phyloP scores from a whole-genome alignment of 495 filamentous ascomycete genomes.

The Pseudomonodictys pantanalensis region DNA sequence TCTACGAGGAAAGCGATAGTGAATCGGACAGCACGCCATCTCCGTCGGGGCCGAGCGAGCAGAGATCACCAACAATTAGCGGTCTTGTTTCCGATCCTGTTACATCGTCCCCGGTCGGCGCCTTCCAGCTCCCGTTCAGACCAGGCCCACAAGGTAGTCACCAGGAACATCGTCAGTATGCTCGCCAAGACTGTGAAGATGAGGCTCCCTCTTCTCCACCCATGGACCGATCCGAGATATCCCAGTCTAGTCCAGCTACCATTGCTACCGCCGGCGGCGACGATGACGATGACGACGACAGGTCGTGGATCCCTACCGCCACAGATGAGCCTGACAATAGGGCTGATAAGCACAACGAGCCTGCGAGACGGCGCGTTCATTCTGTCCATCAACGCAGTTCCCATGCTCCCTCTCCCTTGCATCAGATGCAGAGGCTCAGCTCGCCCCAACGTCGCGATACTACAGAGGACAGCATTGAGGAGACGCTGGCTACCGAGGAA shows the following conservation, averaged over 20 bases:
- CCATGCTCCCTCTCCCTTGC: conserved; percentile 12
- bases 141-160: neutral
- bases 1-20: neutral
- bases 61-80: neutral
- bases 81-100: neutral
- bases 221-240: too few relatives aligned
- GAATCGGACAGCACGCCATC: neutral
- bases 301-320: neutral
- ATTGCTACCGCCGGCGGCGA: too few relatives aligned
- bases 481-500: neutral
- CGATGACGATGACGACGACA: too few relatives aligned
- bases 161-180: neutral
- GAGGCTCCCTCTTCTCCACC: conserved; percentile 12
- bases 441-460: neutral
- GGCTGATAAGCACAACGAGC: neutral
- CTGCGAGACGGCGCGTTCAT: neutral
- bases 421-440: conserved; percentile 8
- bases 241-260: too few relatives aligned
- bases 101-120: neutral
- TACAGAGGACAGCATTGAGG: neutral
- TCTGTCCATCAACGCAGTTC: conserved; percentile 6
- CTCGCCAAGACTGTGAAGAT: neutral
- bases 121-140: conserved; percentile 14
- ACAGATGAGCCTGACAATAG: conserved; percentile 6
- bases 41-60: neutral